Evolutionary conservation across 2,329 filamentous ascomycete genomes (phyloP), one percentile per base, ranked within the genome.

Genomic region (Trichoderma atrobrunneum): DNA sequence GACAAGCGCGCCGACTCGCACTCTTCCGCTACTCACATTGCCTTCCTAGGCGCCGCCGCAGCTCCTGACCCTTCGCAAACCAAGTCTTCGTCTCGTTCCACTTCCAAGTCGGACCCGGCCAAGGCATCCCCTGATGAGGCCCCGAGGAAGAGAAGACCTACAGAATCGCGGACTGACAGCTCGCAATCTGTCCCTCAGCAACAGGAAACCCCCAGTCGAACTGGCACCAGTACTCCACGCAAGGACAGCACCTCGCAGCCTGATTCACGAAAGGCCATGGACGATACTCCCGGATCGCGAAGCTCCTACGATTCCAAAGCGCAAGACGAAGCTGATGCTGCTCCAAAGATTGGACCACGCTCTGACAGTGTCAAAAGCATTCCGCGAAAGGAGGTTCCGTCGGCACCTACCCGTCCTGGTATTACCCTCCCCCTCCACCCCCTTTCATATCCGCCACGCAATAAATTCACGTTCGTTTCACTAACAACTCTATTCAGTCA

Each of bases 11-110:
- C 77, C 18, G 87, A 87, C 57, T 87, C 86, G 1, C 83, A 85
- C 70, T 80, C 84, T 72, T 88, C 90, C 2, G 94, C 93, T 18
- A 93, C 94, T n/a, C 94, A 97, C 78, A 97, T 97, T 77, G 92
- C 94, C 26, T 97, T 94, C 79, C 94, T 97, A 80, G 93, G 97
- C 77, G 96, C 95, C 7, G 66, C 66, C n/a, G 28, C 66, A 32
- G 26, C 66, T n/a, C 56, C 89, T 28, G 85, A 89, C 34, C 87
- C 87, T 48, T 83, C 86, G 1, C 84, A 87, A 61, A 82, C 85
- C 28, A 90, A 85, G 77, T 81, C 82, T 63, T 82, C 84, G 72
- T 81, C 79, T 74, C 86, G 82, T 76, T 87, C 83, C 79, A 82
- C 82, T 57, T 88, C 82, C 68, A 88, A 85, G 77, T 83, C 75